A percentile compares a stretch with the other conserved stretches of the same genome.
Conservation (phyloP, 176 grass and related monocot species). For the bread wheat (Triticum aestivum) region DNA sequence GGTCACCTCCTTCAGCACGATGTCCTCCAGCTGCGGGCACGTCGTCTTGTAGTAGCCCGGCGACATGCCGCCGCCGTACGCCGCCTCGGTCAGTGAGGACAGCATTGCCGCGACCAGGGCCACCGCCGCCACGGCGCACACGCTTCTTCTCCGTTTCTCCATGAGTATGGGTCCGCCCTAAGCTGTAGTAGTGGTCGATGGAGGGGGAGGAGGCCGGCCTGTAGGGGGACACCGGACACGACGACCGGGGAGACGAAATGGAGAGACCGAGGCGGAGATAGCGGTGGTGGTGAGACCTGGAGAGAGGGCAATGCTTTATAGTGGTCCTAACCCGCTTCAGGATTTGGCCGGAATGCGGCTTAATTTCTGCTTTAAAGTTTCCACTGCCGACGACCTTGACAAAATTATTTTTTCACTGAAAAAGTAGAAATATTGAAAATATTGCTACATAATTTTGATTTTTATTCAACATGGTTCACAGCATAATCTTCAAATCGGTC, state of each 20-base stretch:
- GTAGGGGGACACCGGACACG: background rate
- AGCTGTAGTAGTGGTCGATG: background rate
- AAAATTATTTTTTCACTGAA: too few species aligned
- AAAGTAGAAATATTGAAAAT: too few species aligned
- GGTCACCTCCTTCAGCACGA: slow-evolving; percentile 45
- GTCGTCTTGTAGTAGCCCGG: slow-evolving; percentile 38
- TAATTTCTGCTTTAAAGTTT: background rate
- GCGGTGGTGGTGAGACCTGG: background rate
- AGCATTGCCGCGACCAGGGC: slow-evolving; percentile 23
- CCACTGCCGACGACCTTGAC: too few species aligned
- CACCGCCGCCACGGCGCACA: background rate
- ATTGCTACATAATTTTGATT: too few species aligned
- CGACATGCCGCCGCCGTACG: background rate
- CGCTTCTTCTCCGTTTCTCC: slow-evolving; percentile 16
- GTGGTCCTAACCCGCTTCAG: background rate
- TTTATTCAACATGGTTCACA: too few species aligned
- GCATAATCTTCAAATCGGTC: too few species aligned
- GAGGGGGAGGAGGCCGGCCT: background rate
- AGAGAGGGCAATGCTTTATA: background rate
- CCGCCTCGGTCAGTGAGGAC: background rate
- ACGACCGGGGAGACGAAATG: background rate
- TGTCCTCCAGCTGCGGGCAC: slow-evolving; percentile 47
- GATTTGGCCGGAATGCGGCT: background rate
- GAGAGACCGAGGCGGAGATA: background rate
- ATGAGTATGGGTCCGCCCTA: background rate